These are phyloP conservation scores for Spergularia azorica DNA, from an alignment of 179 eudicot species.

Conservation along the genomic window DNA sequence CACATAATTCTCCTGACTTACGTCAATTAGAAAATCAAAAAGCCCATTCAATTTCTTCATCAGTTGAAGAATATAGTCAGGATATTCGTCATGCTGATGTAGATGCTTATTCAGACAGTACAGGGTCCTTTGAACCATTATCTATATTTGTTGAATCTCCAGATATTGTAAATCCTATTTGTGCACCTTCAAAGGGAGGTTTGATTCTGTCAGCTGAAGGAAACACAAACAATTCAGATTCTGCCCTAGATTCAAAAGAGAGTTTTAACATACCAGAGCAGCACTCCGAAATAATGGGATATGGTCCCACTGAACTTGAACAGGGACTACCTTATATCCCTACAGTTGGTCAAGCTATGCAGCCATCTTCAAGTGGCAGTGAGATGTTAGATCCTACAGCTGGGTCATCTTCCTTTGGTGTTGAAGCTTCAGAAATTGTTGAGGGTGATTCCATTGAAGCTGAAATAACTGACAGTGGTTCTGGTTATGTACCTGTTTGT, in stretches of 20 bases:
- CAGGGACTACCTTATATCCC: constrained; percentile 2
- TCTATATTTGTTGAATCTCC: constrained; percentile 1
- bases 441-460: constrained; percentile 16
- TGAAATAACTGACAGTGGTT: constrained; percentile 15
- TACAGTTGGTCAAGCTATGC: constrained; percentile 5
- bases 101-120: constrained; percentile 18
- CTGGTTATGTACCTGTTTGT: not conserved
- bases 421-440: constrained; percentile 14
- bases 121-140: not conserved
- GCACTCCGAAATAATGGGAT: constrained; percentile 13
- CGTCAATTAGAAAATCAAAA: constrained; percentile 28
- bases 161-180: constrained; percentile 2
- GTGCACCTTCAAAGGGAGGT: constrained; percentile 19
- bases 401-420: constrained; percentile 5
- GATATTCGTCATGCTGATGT: not conserved
- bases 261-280: constrained; percentile 19
- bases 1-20: constrained; percentile 23
- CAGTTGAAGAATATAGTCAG: constrained; percentile 10
- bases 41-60: constrained; percentile 23
- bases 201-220: constrained; percentile 9
- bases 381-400: constrained; percentile 12
- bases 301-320: constrained; percentile 7
- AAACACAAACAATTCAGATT: constrained; percentile 6
- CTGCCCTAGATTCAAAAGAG: not conserved
- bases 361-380: not conserved